phyloP scores from a whole-genome alignment of 208 protist species.

The Trypanosoma conorhini region DNA sequence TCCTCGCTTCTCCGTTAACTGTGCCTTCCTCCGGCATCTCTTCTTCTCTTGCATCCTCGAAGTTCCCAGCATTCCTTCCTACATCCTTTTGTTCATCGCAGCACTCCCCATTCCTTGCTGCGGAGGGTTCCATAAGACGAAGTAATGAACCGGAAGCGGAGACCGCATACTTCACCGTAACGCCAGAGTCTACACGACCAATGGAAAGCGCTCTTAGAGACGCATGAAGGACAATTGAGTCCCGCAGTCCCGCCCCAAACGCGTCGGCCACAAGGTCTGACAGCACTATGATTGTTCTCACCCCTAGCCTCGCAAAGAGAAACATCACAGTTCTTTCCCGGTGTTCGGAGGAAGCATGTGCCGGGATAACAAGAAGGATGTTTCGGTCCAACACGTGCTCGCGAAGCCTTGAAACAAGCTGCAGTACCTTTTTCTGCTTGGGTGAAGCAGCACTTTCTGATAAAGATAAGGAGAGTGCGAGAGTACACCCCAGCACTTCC shows the following conservation, averaged over 20 bases:
- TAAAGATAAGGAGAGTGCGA: conserved; percentile 2
- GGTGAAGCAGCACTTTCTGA: not conserved
- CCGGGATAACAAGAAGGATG: conserved; percentile 45
- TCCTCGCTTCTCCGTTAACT: not conserved
- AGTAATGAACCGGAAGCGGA: conserved; percentile 25
- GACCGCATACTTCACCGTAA: conserved; percentile 31
- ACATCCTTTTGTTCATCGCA: not conserved
- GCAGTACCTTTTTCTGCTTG: conserved; percentile 4
- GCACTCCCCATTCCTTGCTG: not conserved
- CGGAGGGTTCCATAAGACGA: not conserved
- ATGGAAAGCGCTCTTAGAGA: conserved; percentile 31
- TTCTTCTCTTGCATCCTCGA: not conserved
- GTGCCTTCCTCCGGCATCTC: not conserved
- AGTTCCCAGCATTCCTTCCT: not conserved
- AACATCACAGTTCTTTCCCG: conserved; percentile 35
- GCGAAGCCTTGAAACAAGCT: conserved; percentile 27
- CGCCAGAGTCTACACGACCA: conserved; percentile 33
- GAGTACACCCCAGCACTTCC: conserved; percentile 1
- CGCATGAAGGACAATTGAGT: conserved; percentile 40
- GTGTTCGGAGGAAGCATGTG: conserved; percentile 31
- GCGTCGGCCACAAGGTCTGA: conserved; percentile 58
- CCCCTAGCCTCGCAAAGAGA: conserved; percentile 33
- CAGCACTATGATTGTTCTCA: conserved; percentile 43
- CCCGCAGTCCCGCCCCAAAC: conserved; percentile 40
- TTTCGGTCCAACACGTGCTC: conserved; percentile 31